Conservation (phyloP, 2,329 filamentous ascomycete genomes). For the Amauroascus verrucosus region DNA sequence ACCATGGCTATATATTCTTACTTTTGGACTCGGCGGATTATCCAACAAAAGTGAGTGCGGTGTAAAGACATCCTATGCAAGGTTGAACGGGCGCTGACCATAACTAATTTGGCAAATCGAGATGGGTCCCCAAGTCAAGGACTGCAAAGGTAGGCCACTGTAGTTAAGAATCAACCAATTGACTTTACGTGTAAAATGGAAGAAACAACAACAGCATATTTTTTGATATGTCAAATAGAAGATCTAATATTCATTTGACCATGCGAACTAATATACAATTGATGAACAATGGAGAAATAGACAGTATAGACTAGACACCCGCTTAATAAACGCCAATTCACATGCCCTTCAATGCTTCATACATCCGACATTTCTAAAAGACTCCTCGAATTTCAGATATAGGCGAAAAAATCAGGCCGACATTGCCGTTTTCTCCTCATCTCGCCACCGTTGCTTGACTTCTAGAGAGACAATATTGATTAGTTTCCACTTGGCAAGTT, state of each 20-base stretch:
- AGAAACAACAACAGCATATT: neutral
- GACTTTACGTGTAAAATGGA: no score
- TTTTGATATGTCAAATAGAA: no score
- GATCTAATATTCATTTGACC: neutral
- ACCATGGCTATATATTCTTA: constrained; percentile 1
- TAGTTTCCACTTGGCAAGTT: neutral
- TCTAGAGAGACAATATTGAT: neutral
- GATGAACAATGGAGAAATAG: neutral
- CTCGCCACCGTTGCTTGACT: constrained; percentile 9
- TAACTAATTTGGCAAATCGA: no score
- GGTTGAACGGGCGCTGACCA: no score
- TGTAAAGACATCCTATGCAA: no score
- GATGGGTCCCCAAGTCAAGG: no score
- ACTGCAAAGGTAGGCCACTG: no score
- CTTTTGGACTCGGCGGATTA: neutral
- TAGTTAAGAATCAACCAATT: no score
- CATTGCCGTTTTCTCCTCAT: constrained; percentile 1
- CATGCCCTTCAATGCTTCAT: neutral
- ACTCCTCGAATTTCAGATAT: neutral
- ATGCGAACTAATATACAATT: constrained; percentile 1
- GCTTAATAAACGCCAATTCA: constrained; percentile 13
- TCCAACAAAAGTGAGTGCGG: no score
- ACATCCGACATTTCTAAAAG: neutral
- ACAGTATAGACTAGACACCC: neutral
- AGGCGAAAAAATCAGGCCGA: neutral